Base-by-base conservation (phyloP, 805 yeast genomes). In the Myxozyma melibiosi region DNA sequence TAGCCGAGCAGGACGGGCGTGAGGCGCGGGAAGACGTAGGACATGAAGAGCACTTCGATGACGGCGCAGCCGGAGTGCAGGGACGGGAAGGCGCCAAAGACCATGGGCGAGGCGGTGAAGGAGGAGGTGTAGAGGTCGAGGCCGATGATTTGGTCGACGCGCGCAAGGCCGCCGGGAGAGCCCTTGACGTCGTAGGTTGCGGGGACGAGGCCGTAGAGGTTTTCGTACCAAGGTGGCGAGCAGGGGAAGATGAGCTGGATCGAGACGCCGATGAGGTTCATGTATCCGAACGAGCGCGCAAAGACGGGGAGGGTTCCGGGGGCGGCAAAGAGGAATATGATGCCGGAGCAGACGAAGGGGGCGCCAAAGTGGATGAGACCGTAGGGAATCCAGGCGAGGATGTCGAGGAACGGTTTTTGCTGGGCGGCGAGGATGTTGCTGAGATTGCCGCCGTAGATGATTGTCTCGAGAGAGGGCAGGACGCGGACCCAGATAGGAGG, bases 201-300 rank as follows among this genome's bases (percentile, higher is more conserved):
- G 30, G 96, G 94, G 53, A 82, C 85, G 58, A 91, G 78, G 1
- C 96, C 97, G 69, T 92, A 85, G 47, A 85, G 71, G 57, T 83
- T 83, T 46, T 65, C 67, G 71, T 92, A 92, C 99, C 99, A 92
- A 18, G 99, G 99, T 13, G 99, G 96, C 52, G 98, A 97, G 48
- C 94, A 88, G 4, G 99, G 96, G 70, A 89, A 90, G 4, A 84
- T 61, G 64, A 90, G 79, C 74, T 94, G 98, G 54, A 82, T 81
- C 34, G 86, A 67, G 31, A 92, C 97, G 42, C 97, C 98, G 50
- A 83, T 71, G 63, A 91, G 72, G 73, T 92, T 94, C 92, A 90
- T 87, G 76, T 87, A 90, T 11, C 99, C 99, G 74, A 94, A 91
- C 3, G 97, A 90, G 75, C 90, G 88, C 2, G 90, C 96, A 73